Evolutionary conservation across 179 eudicot genomes (phyloP).

Genomic region (Beta macrorhiza): DNA sequence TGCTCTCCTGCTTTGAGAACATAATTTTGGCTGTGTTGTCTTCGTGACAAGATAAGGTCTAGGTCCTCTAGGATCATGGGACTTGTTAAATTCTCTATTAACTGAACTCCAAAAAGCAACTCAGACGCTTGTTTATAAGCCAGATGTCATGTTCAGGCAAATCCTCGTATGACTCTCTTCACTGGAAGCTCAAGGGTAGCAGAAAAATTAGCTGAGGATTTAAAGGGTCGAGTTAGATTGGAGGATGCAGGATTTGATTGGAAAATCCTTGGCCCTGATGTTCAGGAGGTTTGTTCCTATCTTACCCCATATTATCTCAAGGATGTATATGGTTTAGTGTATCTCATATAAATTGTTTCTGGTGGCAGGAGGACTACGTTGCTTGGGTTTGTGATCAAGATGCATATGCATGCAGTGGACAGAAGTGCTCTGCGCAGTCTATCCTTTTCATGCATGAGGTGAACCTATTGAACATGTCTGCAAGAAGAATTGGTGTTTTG

Average conservation of each 20-base stretch:
- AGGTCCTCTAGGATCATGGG: background rate
- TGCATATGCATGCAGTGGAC: constrained; percentile 99
- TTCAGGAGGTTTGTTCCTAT: constrained; percentile 58
- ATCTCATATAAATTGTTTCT: constrained; percentile 25
- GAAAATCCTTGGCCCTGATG: constrained; percentile 99
- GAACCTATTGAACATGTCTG: constrained; percentile 4
- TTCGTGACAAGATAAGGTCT: background rate
- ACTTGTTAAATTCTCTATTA: background rate
- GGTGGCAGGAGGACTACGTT: constrained; percentile 79
- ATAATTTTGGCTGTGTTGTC: background rate
- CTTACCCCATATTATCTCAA: background rate
- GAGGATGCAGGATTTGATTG: constrained; percentile 99
- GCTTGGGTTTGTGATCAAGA: constrained; percentile 99
- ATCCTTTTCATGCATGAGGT: constrained; percentile 98
- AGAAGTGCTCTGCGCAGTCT: constrained; percentile 98
- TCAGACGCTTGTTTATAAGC: constrained; percentile 7
- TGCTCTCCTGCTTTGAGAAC: background rate
- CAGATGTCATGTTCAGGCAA: constrained; percentile 56
- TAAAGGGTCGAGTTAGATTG: constrained; percentile 78
- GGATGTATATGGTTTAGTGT: background rate
- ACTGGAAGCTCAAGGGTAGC: constrained; percentile 99
- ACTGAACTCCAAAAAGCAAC: background rate
- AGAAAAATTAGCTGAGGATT: constrained; percentile 81
- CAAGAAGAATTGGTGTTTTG: background rate
- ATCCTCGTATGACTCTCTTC: constrained; percentile 96